Evolutionary conservation across 2,329 filamentous ascomycete genomes (phyloP).

Genomic region (Torrubiella hemipterigena): DNA sequence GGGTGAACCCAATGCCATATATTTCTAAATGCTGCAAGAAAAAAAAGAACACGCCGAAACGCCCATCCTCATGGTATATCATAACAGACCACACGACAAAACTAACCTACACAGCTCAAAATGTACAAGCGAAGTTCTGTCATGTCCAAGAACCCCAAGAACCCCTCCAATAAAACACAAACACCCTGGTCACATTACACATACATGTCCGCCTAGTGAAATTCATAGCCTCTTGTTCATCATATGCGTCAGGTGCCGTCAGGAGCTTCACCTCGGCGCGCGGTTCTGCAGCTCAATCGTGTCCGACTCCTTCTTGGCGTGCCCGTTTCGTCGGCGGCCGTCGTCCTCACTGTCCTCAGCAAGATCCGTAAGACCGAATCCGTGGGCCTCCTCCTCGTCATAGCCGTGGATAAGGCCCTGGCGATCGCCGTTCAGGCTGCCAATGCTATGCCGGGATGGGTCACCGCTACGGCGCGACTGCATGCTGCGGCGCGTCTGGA

Average conservation of each 20-base stretch:
- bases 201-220: no score
- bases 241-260: slow-evolving; percentile 1
- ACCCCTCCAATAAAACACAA: no score
- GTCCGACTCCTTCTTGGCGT: slow-evolving; percentile 29
- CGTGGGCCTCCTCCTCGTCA: slow-evolving; percentile 66
- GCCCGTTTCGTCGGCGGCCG: slow-evolving; percentile 24
- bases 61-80: no score
- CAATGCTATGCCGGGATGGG: slow-evolving; percentile 50
- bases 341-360: slow-evolving; percentile 66
- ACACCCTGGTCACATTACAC: no score
- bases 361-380: slow-evolving; percentile 68
- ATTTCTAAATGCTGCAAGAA: no score
- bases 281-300: slow-evolving; percentile 39
- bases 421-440: slow-evolving; percentile 55
- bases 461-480: slow-evolving; percentile 68
- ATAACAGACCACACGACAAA: no score
- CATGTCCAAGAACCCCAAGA: no score
- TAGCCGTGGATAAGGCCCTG: slow-evolving; percentile 81
- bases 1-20: no score
- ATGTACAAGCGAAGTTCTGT: no score
- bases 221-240: slow-evolving; percentile 1
- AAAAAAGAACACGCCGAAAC: no score
- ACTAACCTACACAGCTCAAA: no score
- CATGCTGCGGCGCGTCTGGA: slow-evolving; percentile 89
- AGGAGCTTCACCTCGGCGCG: slow-evolving; percentile 17